Percentiles rank a stretch among this genome's conserved stretches.
Conservation (phyloP, 805 yeast genomes). For the Myxozyma mucilagina region DNA sequence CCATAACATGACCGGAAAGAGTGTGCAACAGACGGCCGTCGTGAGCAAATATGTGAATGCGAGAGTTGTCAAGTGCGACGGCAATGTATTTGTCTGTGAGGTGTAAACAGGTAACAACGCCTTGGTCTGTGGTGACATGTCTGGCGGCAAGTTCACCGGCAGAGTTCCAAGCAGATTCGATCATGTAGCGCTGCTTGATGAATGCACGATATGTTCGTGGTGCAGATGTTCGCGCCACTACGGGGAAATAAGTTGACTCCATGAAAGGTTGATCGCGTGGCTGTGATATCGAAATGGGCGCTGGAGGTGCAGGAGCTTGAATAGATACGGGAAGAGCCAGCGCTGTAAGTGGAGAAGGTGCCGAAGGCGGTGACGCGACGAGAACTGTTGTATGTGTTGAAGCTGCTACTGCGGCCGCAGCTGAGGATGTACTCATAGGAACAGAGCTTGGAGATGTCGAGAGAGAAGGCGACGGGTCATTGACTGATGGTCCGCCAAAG, state of each 20-base stretch:
- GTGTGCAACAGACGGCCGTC: conserved; percentile 62
- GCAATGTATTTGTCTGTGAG: conserved; percentile 43
- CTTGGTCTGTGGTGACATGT: conserved; percentile 41
- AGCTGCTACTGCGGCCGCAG: too few relatives aligned
- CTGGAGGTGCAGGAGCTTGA: conserved; percentile 8
- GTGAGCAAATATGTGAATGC: conserved; percentile 45
- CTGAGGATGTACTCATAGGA: too few relatives aligned
- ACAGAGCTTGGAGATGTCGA: too few relatives aligned
- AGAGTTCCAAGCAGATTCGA: conserved; percentile 44
- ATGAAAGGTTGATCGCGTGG: conserved; percentile 21
- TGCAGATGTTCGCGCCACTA: conserved; percentile 35
- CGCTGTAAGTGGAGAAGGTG: conserved; percentile 11
- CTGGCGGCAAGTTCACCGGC: conserved; percentile 46
- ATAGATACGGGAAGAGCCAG: conserved; percentile 3
- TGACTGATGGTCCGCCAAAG: too few relatives aligned
- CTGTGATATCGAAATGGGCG: conserved; percentile 8
- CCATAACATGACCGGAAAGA: conserved; percentile 96
- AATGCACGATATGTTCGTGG: conserved; percentile 44
- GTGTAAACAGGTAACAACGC: conserved; percentile 45
- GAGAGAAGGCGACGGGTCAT: too few relatives aligned
- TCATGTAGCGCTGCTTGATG: conserved; percentile 45
- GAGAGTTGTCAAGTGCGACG: conserved; percentile 48
- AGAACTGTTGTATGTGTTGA: neutral
- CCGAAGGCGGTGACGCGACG: conserved; percentile 20
- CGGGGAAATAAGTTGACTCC: conserved; percentile 41